Conservation (phyloP, 768 basidiomycete genomes). For the Psilocybe tampanensis region DNA sequence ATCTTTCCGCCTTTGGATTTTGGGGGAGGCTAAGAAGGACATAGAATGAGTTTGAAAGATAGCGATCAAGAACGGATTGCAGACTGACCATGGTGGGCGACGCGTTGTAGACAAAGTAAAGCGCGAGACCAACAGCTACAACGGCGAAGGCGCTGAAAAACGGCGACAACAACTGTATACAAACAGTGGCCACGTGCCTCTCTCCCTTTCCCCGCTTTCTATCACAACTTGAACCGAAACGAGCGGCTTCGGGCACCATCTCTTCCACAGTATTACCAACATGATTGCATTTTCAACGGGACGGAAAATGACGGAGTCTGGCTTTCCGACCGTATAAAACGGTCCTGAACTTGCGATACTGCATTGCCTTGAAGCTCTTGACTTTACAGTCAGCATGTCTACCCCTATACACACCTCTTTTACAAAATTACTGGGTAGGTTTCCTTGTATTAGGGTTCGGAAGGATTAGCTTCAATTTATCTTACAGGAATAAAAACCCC, state of each 20-base stretch:
- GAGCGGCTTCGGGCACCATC: background rate
- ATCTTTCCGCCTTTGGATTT: slow-evolving; percentile 99
- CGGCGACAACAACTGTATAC: slow-evolving; percentile 20
- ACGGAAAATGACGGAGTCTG: background rate
- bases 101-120: slow-evolving; percentile 22
- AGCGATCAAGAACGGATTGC: slow-evolving; percentile 1
- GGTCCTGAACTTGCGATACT: background rate
- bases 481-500: slow-evolving; percentile 57
- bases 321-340: background rate
- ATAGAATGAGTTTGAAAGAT: slow-evolving; percentile 9
- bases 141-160: slow-evolving; percentile 12
- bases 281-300: background rate
- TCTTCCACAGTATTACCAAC: background rate
- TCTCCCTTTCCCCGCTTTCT: background rate
- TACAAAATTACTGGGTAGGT: slow-evolving; percentile 54
- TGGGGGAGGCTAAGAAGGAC: slow-evolving; percentile 75
- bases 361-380: background rate
- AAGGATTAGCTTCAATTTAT: background rate
- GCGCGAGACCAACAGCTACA: slow-evolving; percentile 13
- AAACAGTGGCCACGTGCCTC: slow-evolving; percentile 4
- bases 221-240: background rate
- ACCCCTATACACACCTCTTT: slow-evolving; percentile 36
- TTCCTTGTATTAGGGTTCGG: background rate
- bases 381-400: background rate
- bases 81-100: slow-evolving; percentile 59